Evolutionary conservation across 208 protist genomes (phyloP), one percentile per base, ranked within the genome.

Genomic region (Leishmania major): DNA sequence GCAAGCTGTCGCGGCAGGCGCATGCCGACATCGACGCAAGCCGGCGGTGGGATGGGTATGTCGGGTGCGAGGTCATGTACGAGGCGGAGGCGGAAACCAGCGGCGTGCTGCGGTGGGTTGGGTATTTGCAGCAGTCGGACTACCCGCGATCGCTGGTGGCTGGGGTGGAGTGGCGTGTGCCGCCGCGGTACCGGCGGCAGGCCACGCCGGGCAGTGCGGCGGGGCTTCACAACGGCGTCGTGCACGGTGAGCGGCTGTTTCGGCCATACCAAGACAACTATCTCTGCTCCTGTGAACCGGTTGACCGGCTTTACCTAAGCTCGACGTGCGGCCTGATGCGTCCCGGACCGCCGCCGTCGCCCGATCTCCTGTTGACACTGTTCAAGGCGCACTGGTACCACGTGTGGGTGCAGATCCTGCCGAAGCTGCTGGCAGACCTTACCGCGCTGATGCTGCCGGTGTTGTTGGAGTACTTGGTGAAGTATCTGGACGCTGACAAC

Each of bases 71-170:
- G 79, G 87, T 90, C 8, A 62, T 71, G 37, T 89, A 83, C 75
- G 31, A 81, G 74, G 75, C 84, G 28, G 83, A 91, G 77, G 47
- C 80, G 55, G 79, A 84, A 60, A 89, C 85, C 8, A 73, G 70
- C n/a, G 89, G 89, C 6, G 73, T 76, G 75, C 84, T 92, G 81
- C 87, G 86, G 45, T 92, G 85, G 87, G 82, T 92, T 2, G 89
- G 89, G 11, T 90, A 90, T 77, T 43, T 92, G 31, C 80, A 82
- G 43, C 82, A 85, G 75, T 89, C 84, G 8, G 82, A 92, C 75
- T 53, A 89, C 75, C 84, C 89, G 10, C 84, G 84, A 7, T 15
- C 70, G 57, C 81, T 90, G 37, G 66, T 90, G 11, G 89, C 82
- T 25, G 89, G 89, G 1, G 81, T 92, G 37, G 89, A 92, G 84